Evolutionary conservation across 2,329 filamentous ascomycete species (phyloP).

Genomic region (Penicillium sumatraense): DNA sequence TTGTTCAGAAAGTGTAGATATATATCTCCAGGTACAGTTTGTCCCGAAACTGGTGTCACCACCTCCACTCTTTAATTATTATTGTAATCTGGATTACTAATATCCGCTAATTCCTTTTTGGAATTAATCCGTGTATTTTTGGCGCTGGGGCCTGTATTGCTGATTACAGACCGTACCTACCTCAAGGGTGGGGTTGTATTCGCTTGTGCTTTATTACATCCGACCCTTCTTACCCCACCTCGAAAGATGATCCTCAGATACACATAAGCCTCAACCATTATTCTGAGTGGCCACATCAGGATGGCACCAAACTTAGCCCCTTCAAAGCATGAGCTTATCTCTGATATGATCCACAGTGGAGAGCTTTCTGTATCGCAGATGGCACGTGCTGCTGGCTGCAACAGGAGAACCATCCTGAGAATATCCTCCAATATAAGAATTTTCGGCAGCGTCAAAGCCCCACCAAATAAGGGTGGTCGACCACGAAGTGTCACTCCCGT

Average conservation of each 20-base stretch:
- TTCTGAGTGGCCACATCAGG: background rate
- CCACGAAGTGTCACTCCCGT: conserved; percentile 7
- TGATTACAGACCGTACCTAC: background rate
- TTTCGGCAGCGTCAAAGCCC: background rate
- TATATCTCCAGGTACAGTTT: too few relatives aligned
- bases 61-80: background rate
- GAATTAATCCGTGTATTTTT: background rate
- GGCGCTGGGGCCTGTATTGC: background rate
- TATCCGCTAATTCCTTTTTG: background rate
- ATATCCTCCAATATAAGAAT: conserved; percentile 1
- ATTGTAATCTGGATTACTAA: background rate
- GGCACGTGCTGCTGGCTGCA: background rate
- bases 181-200: background rate
- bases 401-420: background rate
- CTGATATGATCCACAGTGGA: background rate
- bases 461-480: conserved; percentile 6
- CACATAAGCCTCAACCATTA: background rate
- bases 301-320: conserved; percentile 3
- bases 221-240: background rate
- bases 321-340: background rate
- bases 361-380: conserved; percentile 1
- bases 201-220: background rate
- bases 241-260: background rate
- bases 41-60: background rate
- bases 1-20: too few relatives aligned